Evolutionary conservation across 352 stramenopile genomes (phyloP).

Genomic region (Phytophthora sp.): DNA sequence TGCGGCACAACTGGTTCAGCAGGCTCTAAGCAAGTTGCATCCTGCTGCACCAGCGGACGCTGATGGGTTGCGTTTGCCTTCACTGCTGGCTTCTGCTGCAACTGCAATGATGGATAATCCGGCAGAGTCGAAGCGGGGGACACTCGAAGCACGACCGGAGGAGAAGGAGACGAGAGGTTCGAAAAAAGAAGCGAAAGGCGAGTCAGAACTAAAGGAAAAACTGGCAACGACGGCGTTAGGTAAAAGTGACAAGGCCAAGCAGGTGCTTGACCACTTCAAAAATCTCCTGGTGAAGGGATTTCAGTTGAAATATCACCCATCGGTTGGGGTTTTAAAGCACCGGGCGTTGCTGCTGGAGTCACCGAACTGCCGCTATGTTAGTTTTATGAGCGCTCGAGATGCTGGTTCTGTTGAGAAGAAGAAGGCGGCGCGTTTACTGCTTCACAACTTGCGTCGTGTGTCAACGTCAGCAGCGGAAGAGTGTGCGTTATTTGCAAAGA

Average conservation of each 20-base stretch:
- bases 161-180: conserved; percentile 9
- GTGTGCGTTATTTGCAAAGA: conserved; percentile 36
- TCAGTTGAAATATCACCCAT: conserved; percentile 64
- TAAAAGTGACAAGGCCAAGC: conserved; percentile 57
- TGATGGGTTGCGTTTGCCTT: conserved; percentile 25
- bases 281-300: conserved; percentile 76
- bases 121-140: conserved; percentile 4
- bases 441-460: conserved; percentile 64
- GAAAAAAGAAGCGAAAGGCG: conserved; percentile 25
- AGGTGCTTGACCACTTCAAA: conserved; percentile 75
- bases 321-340: conserved; percentile 50
- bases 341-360: conserved; percentile 50
- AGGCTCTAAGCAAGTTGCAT: conserved; percentile 52
- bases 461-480: conserved; percentile 37
- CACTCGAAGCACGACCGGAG: background rate
- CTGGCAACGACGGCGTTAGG: conserved; percentile 5
- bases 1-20: conserved; percentile 67
- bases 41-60: background rate
- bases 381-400: conserved; percentile 54
- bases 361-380: conserved; percentile 52
- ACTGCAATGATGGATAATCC: background rate
- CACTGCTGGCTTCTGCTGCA: conserved; percentile 19
- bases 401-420: conserved; percentile 42
- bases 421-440: conserved; percentile 60
- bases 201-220: conserved; percentile 18